Conservation (phyloP, 2,329 filamentous ascomycete species). For the Fusarium sp. region DNA sequence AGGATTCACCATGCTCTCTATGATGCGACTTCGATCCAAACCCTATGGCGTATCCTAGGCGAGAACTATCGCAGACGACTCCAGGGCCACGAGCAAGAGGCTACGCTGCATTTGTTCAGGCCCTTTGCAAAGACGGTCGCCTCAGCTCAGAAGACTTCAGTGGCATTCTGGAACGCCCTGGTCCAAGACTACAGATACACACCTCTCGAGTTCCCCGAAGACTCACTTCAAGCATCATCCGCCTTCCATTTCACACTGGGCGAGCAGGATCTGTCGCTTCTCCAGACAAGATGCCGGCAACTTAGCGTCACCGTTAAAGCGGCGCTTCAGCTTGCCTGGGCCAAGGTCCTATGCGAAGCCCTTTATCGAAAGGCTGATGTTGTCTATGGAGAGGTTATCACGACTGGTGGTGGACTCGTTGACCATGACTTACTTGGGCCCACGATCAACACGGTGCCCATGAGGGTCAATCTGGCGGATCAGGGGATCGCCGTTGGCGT, state of each 20-base stretch:
- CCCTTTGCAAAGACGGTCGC: slow-evolving; percentile 10
- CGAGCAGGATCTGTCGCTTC: not conserved
- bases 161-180: not conserved
- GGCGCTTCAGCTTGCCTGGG: slow-evolving; percentile 12
- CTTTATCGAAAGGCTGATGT: not conserved
- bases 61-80: not conserved
- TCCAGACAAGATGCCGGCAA: slow-evolving; percentile 1
- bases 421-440: not conserved
- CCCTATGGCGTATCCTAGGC: not conserved
- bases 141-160: not conserved
- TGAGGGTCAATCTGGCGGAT: not conserved
- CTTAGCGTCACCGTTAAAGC: slow-evolving; percentile 3
- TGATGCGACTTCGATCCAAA: slow-evolving; percentile 10
- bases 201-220: not conserved
- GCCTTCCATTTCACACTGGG: not conserved
- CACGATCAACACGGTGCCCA: slow-evolving; percentile 10
- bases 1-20: slow-evolving; percentile 22
- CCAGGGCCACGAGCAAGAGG: not conserved
- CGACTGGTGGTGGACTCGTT: not conserved
- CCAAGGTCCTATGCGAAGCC: not conserved
- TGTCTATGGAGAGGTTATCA: not conserved
- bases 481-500: accelerated
- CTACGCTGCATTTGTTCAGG: not conserved
- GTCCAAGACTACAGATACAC: slow-evolving; percentile 8
- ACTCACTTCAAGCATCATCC: slow-evolving; percentile 11